Evolutionary conservation across 352 stramenopile species (phyloP).

Genomic region (Phytophthora sp.): DNA sequence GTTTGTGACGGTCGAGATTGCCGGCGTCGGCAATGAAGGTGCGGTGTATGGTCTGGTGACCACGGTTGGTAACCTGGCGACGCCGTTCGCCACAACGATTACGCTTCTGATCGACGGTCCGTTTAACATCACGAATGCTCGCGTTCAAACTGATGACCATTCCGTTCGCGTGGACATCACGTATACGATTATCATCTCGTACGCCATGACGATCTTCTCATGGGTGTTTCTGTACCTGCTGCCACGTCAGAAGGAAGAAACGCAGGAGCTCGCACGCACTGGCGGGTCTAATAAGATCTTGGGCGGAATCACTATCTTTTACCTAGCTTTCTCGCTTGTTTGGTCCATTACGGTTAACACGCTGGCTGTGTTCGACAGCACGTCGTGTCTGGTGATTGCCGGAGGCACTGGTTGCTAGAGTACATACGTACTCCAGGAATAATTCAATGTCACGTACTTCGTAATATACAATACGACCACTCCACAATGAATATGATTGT

Average conservation of each 20-base stretch:
- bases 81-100: constrained; percentile 42
- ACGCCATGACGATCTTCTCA: constrained; percentile 36
- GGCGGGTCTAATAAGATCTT: constrained; percentile 37
- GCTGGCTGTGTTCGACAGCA: constrained; percentile 37
- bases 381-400: constrained; percentile 41
- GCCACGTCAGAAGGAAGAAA: constrained; percentile 41
- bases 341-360: constrained; percentile 42
- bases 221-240: constrained; percentile 36
- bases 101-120: constrained; percentile 38
- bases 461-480: too few relatives aligned
- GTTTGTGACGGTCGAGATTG: constrained; percentile 48
- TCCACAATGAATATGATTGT: too few relatives aligned
- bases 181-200: constrained; percentile 42
- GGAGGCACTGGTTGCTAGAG: constrained; percentile 38
- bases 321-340: constrained; percentile 31
- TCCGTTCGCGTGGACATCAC: constrained; percentile 40
- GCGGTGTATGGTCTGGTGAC: constrained; percentile 46
- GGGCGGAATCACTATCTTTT: constrained; percentile 34
- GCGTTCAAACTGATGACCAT: constrained; percentile 38
- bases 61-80: constrained; percentile 40
- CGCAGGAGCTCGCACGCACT: constrained; percentile 29
- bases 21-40: constrained; percentile 48
- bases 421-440: too few relatives aligned
- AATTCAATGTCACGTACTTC: too few relatives aligned
- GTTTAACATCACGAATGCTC: constrained; percentile 43